Conservation (phyloP, 768 basidiomycete species). For the Trametes cingulata region DNA sequence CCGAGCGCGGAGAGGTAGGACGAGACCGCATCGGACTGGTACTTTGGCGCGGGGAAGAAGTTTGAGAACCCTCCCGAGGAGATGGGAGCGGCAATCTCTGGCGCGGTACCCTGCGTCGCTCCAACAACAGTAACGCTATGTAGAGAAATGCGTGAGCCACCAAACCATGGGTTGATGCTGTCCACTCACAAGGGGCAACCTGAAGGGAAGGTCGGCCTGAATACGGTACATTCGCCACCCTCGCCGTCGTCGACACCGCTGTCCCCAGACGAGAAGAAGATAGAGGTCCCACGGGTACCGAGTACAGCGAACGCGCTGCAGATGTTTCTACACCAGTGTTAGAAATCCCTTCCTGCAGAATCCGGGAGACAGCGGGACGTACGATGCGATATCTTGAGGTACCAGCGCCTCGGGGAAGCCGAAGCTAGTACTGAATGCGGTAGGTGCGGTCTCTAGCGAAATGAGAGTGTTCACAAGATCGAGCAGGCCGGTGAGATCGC, state of each 20-base stretch:
- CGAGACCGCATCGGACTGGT: conserved; percentile 40
- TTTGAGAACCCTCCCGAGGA: conserved; percentile 40
- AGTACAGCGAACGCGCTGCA: conserved; percentile 36
- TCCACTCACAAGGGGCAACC: conserved; percentile 34
- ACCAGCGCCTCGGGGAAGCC: conserved; percentile 40
- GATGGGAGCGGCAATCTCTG: conserved; percentile 33
- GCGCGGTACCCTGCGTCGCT: conserved; percentile 34
- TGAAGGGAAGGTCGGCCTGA: conserved; percentile 37
- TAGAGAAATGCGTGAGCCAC: background rate
- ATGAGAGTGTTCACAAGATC: conserved; percentile 32
- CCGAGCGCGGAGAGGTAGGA: conserved; percentile 38
- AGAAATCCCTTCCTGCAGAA: conserved; percentile 12
- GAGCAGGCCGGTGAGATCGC: conserved; percentile 34
- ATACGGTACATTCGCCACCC: conserved; percentile 27
- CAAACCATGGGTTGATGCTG: background rate
- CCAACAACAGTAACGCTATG: conserved; percentile 37
- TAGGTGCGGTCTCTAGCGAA: conserved; percentile 24
- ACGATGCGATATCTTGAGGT: background rate
- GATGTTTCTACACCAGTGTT: conserved; percentile 22
- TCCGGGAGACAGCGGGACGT: conserved; percentile 44
- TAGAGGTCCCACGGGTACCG: conserved; percentile 35
- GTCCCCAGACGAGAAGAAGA: conserved; percentile 40
- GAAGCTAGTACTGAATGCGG: conserved; percentile 37
- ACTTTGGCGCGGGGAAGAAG: conserved; percentile 33
- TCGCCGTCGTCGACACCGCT: conserved; percentile 35